These are phyloP conservation scores for Mycotypha africana DNA, from an alignment of 371 early-diverging fungal species.

Conservation along the genomic window DNA sequence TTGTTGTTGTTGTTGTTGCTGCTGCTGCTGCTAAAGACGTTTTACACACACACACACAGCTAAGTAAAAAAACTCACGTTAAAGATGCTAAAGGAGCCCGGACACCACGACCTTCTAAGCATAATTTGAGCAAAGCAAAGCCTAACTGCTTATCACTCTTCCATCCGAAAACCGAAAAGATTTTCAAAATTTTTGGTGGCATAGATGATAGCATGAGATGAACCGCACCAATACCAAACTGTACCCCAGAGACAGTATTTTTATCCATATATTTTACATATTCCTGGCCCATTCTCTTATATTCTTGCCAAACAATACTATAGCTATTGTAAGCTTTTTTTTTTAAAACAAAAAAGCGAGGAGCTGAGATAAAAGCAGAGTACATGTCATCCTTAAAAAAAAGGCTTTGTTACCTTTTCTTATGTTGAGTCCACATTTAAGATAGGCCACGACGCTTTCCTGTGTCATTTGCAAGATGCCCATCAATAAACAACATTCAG, in stretches of 20 bases:
- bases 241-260: constrained; percentile 42
- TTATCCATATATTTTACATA: constrained; percentile 40
- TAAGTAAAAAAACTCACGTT: constrained; percentile 26
- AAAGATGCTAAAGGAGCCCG: constrained; percentile 56
- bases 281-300: constrained; percentile 45
- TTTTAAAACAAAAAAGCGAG: too few relatives aligned
- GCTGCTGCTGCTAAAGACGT: too few relatives aligned
- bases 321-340: constrained; percentile 45
- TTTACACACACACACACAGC: too few relatives aligned
- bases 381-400: background rate
- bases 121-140: constrained; percentile 48
- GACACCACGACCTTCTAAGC: constrained; percentile 50
- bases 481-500: constrained; percentile 52
- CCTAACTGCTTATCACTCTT: constrained; percentile 54
- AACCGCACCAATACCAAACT: constrained; percentile 57
- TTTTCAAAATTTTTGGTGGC: constrained; percentile 51
- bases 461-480: constrained; percentile 54
- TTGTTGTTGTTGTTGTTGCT: too few relatives aligned
- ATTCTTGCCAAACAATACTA: constrained; percentile 45
- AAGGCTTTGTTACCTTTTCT: constrained; percentile 63
- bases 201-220: constrained; percentile 55
- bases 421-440: constrained; percentile 56
- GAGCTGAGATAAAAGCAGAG: background rate
- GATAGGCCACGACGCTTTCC: constrained; percentile 49
- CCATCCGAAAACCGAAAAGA: constrained; percentile 51